Evolutionary conservation across 2,329 filamentous ascomycete species (phyloP).

Genomic region (Rhexocercosporidium sp.): DNA sequence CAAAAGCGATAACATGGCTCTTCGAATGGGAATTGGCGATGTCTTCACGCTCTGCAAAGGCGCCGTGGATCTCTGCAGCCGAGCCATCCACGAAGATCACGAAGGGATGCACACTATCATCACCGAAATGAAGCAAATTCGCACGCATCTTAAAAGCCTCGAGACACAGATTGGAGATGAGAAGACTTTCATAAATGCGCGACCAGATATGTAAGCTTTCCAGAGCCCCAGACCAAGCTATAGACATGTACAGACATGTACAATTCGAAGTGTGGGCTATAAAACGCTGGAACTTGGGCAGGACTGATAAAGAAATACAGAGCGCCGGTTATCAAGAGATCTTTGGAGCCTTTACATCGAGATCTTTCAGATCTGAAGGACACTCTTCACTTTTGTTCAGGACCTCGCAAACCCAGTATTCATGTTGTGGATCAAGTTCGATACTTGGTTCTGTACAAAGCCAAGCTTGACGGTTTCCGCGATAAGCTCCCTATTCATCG

Average conservation of each 20-base stretch:
- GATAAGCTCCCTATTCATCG: not conserved
- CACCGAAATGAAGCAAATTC: conserved; percentile 9
- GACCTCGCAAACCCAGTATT: not conserved
- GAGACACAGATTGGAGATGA: not conserved
- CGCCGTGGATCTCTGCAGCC: conserved; percentile 11
- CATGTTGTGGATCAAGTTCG: conserved; percentile 2
- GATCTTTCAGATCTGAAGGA: not conserved
- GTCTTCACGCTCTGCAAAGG: conserved; percentile 14
- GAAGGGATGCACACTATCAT: not conserved
- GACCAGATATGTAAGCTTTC: not conserved
- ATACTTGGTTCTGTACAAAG: conserved; percentile 5
- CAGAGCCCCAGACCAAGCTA: too few relatives aligned
- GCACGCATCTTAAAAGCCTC: not conserved
- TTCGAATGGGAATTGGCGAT: conserved; percentile 8
- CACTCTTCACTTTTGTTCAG: not conserved
- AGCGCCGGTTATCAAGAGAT: not conserved
- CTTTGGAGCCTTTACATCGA: conserved; percentile 1
- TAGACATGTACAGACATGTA: too few relatives aligned
- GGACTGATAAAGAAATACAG: not conserved
- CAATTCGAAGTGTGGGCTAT: too few relatives aligned
- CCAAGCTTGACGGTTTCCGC: conserved; percentile 1
- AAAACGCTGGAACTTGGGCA: too few relatives aligned
- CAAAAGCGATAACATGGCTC: not conserved
- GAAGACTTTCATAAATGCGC: not conserved
- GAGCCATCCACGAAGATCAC: conserved; percentile 2